Percentiles rank a stretch among this genome's conserved stretches.
phyloP scores from a whole-genome alignment of 805 yeast species.

The Teunomyces barrocoloradensis region DNA sequence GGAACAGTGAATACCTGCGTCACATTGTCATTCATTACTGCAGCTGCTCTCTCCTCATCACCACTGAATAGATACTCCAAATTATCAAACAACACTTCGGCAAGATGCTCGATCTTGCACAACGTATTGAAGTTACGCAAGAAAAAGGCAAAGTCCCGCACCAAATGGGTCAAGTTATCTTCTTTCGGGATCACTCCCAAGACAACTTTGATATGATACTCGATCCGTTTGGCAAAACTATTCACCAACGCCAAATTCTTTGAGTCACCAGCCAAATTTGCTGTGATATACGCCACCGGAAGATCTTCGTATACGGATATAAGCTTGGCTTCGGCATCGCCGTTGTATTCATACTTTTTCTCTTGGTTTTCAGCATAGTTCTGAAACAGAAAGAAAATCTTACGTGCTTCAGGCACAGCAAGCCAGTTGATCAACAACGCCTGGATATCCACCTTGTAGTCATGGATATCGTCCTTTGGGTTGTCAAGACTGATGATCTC shows the following conservation, averaged over 20 bases:
- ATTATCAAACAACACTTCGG: constrained; percentile 23
- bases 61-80: constrained; percentile 17
- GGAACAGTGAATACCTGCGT: too few relatives aligned
- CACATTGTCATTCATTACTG: too few relatives aligned
- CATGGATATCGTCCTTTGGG: constrained; percentile 36
- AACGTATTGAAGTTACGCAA: constrained; percentile 29
- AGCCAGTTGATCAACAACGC: constrained; percentile 64
- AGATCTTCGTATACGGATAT: constrained; percentile 11
- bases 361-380: constrained; percentile 8
- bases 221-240: constrained; percentile 11
- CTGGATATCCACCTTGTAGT: constrained; percentile 59
- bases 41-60: constrained; percentile 8
- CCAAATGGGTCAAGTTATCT: constrained; percentile 8
- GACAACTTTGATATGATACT: constrained; percentile 10
- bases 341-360: constrained; percentile 3
- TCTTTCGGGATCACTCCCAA: not conserved
- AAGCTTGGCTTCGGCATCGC: constrained; percentile 4
- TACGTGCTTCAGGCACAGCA: constrained; percentile 63
- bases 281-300: constrained; percentile 16
- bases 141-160: constrained; percentile 24
- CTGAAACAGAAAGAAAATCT: constrained; percentile 45
- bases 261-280: constrained; percentile 15
- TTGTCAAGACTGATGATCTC: constrained; percentile 40
- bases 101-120: constrained; percentile 29
- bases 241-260: constrained; percentile 12